Evolutionary conservation across 2,329 filamentous ascomycete genomes (phyloP).

Genomic region (Aphanoascus verrucosus): DNA sequence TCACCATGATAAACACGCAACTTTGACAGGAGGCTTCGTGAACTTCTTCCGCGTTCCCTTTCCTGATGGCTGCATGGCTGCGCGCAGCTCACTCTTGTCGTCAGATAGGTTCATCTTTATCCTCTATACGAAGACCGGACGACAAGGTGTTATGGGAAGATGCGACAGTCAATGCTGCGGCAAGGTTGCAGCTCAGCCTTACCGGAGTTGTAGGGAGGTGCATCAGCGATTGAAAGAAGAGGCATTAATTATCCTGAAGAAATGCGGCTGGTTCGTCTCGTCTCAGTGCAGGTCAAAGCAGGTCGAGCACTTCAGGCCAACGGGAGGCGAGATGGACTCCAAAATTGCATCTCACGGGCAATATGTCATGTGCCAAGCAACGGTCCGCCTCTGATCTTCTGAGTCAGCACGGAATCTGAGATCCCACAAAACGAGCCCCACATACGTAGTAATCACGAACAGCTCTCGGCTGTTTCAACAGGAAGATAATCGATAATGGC

Average conservation of each 20-base stretch:
- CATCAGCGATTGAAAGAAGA: background rate
- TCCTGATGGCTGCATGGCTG: background rate
- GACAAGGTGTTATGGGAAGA: background rate
- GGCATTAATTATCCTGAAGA: background rate
- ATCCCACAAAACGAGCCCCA: background rate
- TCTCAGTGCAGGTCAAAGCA: background rate
- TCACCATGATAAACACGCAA: constrained; percentile 37
- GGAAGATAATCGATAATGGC: too few species aligned
- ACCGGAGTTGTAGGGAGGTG: background rate
- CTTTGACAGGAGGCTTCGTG: constrained; percentile 37
- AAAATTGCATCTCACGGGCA: background rate
- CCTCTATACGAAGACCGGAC: background rate
- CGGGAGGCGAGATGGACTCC: background rate
- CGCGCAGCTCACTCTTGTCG: background rate
- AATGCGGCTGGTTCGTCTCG: background rate
- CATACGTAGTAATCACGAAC: background rate
- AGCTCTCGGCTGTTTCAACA: too few species aligned
- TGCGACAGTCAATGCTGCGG: too few species aligned
- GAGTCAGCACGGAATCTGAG: constrained; percentile 7
- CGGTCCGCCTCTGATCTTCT: background rate
- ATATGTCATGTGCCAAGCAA: constrained; percentile 9
- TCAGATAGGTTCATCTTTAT: background rate
- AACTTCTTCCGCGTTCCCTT: constrained; percentile 29
- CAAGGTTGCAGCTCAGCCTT: background rate
- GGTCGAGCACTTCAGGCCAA: background rate